These are phyloP conservation scores for Fusarium sp. DNA, from an alignment of 2,329 filamentous ascomycete genomes.

Conservation along the genomic window DNA sequence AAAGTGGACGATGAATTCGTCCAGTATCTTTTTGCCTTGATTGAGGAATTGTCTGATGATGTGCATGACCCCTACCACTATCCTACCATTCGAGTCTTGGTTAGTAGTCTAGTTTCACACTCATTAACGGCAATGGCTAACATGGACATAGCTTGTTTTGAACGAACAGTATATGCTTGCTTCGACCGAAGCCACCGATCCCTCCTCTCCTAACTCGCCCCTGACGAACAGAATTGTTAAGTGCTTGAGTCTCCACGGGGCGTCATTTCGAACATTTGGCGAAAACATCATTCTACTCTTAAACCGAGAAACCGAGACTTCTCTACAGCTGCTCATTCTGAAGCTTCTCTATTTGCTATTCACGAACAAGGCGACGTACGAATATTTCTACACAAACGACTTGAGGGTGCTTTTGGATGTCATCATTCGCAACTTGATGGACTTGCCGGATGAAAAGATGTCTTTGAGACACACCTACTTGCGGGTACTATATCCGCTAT, in stretches of 20 bases:
- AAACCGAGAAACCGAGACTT: slow-evolving; percentile 94
- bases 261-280: slow-evolving; percentile 90
- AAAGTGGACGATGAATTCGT: slow-evolving; percentile 86
- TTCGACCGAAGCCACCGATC: slow-evolving; percentile 62
- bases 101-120: slow-evolving; percentile 57
- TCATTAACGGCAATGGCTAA: slow-evolving; percentile 24
- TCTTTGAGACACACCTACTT: slow-evolving; percentile 92
- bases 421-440: slow-evolving; percentile 95
- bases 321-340: slow-evolving; percentile 92
- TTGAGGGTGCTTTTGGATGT: slow-evolving; percentile 94
- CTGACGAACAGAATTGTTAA: slow-evolving; percentile 96
- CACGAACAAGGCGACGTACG: slow-evolving; percentile 88
- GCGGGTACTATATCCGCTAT: slow-evolving; percentile 87
- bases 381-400: slow-evolving; percentile 99
- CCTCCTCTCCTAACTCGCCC: slow-evolving; percentile 56
- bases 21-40: slow-evolving; percentile 83
- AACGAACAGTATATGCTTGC: slow-evolving; percentile 99
- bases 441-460: slow-evolving; percentile 84
- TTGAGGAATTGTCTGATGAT: slow-evolving; percentile 89
- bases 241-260: slow-evolving; percentile 82
- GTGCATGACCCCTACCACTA: slow-evolving; percentile 95
- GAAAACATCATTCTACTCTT: slow-evolving; percentile 96
- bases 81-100: slow-evolving; percentile 90
- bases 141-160: slow-evolving; percentile 76
- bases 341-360: slow-evolving; percentile 96